Conservation (phyloP, 345 rosid genomes). For the Eucalyptus rudis region DNA sequence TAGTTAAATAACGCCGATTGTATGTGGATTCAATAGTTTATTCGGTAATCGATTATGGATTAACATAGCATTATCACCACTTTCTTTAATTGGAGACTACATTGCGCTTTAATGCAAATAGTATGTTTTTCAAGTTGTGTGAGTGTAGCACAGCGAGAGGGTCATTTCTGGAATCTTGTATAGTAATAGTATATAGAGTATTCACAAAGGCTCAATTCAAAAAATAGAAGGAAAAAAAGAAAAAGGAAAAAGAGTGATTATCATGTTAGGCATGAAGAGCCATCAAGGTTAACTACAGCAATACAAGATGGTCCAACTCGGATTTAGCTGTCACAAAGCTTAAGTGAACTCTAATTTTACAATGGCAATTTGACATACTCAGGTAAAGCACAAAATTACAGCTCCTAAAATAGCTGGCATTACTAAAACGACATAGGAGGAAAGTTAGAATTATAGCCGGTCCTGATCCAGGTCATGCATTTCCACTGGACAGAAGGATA, state of each 20-base stretch:
- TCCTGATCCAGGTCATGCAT: neutral
- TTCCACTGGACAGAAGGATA: neutral
- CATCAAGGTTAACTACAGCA: neutral
- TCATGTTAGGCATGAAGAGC: neutral
- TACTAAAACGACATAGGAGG: neutral
- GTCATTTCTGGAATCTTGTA: neutral
- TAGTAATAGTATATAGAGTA: neutral
- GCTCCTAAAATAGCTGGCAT: neutral
- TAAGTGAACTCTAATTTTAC: constrained; percentile 62
- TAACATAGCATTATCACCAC: neutral
- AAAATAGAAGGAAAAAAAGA: too few relatives aligned
- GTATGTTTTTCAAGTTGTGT: neutral
- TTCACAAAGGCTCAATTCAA: neutral
- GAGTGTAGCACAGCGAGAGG: neutral
- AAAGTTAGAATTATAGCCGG: neutral
- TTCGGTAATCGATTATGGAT: neutral
- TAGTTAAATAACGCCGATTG: neutral
- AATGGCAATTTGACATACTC: constrained; percentile 78
- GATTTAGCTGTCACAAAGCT: neutral
- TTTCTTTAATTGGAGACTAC: neutral
- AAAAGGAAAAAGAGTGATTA: too few relatives aligned
- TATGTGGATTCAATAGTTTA: neutral
- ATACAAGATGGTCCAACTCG: neutral
- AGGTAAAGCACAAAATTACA: constrained; percentile 3
- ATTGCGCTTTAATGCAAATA: neutral